phyloP scores from a whole-genome alignment of 1,284 basidiomycete species.

The Cryptococcus jaspeensis region DNA sequence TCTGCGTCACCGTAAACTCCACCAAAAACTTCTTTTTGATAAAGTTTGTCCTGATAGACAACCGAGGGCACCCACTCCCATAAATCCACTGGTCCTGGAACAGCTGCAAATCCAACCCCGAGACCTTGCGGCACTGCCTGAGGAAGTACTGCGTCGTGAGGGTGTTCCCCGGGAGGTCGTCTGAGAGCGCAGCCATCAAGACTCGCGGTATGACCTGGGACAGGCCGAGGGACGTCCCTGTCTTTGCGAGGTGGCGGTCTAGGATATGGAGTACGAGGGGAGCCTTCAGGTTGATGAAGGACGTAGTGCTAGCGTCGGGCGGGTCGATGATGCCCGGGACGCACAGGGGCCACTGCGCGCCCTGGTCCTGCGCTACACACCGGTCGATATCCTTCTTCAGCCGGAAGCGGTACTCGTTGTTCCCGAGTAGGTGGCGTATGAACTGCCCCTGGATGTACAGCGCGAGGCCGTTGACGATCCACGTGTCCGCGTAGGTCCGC shows the following conservation, averaged over 20 bases:
- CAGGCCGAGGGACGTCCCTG: slow-evolving; percentile 89
- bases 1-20: slow-evolving; percentile 90
- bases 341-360: slow-evolving; percentile 88
- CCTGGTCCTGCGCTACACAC: slow-evolving; percentile 84
- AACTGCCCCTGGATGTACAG: slow-evolving; percentile 89
- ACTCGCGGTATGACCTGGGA: slow-evolving; percentile 93
- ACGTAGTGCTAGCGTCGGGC: slow-evolving; percentile 69
- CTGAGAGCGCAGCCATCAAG: slow-evolving; percentile 89
- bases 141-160: slow-evolving; percentile 90
- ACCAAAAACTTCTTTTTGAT: slow-evolving; percentile 98
- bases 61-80: slow-evolving; percentile 91
- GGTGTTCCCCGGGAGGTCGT: slow-evolving; percentile 80
- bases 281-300: slow-evolving; percentile 93
- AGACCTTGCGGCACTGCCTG: slow-evolving; percentile 88
- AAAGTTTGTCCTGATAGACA: slow-evolving; percentile 86
- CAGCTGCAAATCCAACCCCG: slow-evolving; percentile 79
- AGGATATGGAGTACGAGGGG: slow-evolving; percentile 95
- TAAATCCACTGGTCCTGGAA: slow-evolving; percentile 99
- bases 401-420: slow-evolving; percentile 95
- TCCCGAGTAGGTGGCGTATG: slow-evolving; percentile 82
- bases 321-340: slow-evolving; percentile 79
- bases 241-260: slow-evolving; percentile 88
- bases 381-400: slow-evolving; percentile 96
- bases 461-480: slow-evolving; percentile 91
- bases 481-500: slow-evolving; percentile 90